Evolutionary conservation across 192 early-diverging fungal species (phyloP), one percentile per base, ranked within the genome.

Genomic region (Gryganskiella cystojenkinii): DNA sequence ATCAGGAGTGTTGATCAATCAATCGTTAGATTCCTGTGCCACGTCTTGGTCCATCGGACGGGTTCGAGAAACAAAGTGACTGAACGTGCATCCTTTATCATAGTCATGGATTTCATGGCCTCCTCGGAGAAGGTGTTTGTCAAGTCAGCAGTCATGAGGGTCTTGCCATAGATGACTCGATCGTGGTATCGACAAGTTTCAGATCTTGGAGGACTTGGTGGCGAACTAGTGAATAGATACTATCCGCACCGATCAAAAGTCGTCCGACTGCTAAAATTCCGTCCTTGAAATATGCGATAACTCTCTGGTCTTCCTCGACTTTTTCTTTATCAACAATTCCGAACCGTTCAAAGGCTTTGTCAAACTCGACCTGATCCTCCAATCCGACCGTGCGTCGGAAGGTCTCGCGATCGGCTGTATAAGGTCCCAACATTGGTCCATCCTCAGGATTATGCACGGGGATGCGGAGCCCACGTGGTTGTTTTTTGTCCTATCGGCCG

Each of bases 221-320:
- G 4, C 62, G 62, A 43, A 64, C 62, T n/a, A 51, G 50, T 33
- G 62, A 64, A 20, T 37, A 51, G 20, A 64, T 53, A 0, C 62
- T 51, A 55, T 81, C 80, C 1, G 67, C 71, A 25, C 71, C 80
- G 2, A 81, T 62, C 14, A 81, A 44, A 17, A 81, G 19, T 20
- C 45, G 43, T 11, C 80, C 80, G 53, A 24, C 51, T 2, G 61
- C 52, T 19, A 25, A 37, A 35, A 62, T 49, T 37, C 67, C 58
- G 25, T 81, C 80, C 13, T 64, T 53, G 60, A 81, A 81, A 46
- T 15, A 42, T 42, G 47, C 80, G 46, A 44, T 69, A 35, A 81
- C 52, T 27, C n/a, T n/a, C n/a, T n/a, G n/a, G n/a, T n/a, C n/a
- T n/a, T n/a, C n/a, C n/a, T n/a, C n/a, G n/a, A n/a, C n/a, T n/a